phyloP scores from a whole-genome alignment of 2,329 filamentous ascomycete genomes.

The Monilinia fructigena region DNA sequence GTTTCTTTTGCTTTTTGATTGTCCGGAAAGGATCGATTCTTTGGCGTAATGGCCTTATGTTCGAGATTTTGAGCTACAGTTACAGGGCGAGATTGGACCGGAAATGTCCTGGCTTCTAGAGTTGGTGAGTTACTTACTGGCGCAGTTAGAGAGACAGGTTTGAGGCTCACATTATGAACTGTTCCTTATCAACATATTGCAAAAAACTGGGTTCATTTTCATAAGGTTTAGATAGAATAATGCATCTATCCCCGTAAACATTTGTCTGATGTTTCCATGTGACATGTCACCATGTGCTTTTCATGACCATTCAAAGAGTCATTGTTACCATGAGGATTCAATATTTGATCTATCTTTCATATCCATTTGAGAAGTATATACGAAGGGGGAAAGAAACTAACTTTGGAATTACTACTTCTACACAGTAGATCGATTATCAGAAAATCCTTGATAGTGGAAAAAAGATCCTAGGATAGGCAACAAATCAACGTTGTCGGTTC shows the following conservation, averaged over 20 bases:
- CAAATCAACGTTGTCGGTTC: no score
- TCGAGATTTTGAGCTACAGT: conserved; percentile 28
- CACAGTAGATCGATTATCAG: no score
- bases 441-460: no score
- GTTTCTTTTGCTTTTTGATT: conserved; percentile 25
- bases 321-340: background rate
- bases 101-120: conserved; percentile 18
- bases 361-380: background rate
- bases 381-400: background rate
- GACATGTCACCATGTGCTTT: background rate
- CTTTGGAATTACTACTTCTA: no score
- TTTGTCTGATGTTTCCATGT: background rate
- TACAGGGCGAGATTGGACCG: conserved; percentile 27
- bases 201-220: conserved; percentile 8
- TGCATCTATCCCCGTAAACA: background rate
- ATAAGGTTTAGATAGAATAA: conserved; percentile 14
- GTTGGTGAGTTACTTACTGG: conserved; percentile 22
- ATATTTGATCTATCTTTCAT: background rate
- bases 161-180: conserved; percentile 18
- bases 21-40: conserved; percentile 25
- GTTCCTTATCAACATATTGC: background rate
- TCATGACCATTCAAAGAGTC: background rate
- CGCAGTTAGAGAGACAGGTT: conserved; percentile 17
- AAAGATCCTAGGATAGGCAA: no score
- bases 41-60: conserved; percentile 23